Base-by-base conservation (phyloP, 768 basidiomycete species). In the Phylloporus rhodoxanthus region DNA sequence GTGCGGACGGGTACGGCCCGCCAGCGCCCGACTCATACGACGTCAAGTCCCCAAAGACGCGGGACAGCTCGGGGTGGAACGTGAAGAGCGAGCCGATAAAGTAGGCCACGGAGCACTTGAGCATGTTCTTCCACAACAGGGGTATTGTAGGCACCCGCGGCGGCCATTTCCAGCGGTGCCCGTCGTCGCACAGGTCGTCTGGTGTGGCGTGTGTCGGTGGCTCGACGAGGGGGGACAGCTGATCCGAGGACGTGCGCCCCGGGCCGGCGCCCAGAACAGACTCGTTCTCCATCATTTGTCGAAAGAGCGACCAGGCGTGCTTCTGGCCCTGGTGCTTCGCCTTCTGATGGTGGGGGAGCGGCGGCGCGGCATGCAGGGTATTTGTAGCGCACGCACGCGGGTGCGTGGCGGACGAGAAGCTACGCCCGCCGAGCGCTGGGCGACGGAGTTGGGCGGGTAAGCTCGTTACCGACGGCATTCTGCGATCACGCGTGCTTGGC, bases 101-200 rank as follows among this genome's bases (percentile, higher is more conserved):
- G 68, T 99, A 99, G 0, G 94, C 88, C 15, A 97, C 72, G 2
- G 84, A 78, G 70, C 96, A 99, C 70, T 98, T 97, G 55, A 95
- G 68, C 38, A 96, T 79, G 60, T 89, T 91, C 34, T 79, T 77
- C 49, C 82, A 75, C 25, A 84, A 52, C 15, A 76, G 55, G 2
- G 83, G 69, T 30, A 85, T 55, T 11, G 67, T 53, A 5, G 76
- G 75, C 33, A 70, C 39, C 17, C 54, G 57, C 6, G 45, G 20
- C 9, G 53, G 53, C 42, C 26, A 19, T 8, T 49, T 37, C 51
- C 58, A 50, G n/a, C 53, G 44, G 19, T 17, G 36, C 9, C 9
- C 4, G 36, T 37, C 25, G 25, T 3, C 7, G 25, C 25, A 25
- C 25, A 25, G 7, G 25, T 7, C 25, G 7, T 25, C 14, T 34